phyloP scores from a whole-genome alignment of 257 asterid species.

The Schizonepeta tenuifolia region DNA sequence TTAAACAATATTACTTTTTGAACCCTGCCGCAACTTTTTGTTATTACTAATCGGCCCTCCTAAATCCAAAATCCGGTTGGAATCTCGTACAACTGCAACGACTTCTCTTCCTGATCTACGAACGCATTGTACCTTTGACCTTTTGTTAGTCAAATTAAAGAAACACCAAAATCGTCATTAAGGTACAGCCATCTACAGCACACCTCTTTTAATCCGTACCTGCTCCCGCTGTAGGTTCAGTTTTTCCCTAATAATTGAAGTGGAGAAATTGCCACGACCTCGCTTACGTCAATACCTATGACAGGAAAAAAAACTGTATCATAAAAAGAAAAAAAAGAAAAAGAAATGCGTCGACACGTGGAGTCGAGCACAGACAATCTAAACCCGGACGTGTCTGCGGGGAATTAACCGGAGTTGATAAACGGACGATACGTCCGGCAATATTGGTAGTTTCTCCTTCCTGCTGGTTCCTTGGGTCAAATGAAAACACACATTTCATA shows the following conservation, averaged over 20 bases:
- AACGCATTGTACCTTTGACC: constrained; percentile 22
- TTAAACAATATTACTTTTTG: background rate
- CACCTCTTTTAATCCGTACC: background rate
- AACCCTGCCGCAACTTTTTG: background rate
- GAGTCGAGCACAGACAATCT: constrained; percentile 43
- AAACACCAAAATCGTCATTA: background rate
- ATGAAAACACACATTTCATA: constrained; percentile 37
- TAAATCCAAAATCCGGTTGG: background rate
- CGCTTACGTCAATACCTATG: constrained; percentile 32
- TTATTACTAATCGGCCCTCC: background rate
- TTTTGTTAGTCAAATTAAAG: background rate
- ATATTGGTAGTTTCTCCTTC: constrained; percentile 42
- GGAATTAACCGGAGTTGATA: constrained; percentile 52
- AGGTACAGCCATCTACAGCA: constrained; percentile 37
- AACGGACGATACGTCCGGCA: constrained; percentile 63
- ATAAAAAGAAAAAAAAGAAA: background rate
- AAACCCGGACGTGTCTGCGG: constrained; percentile 55
- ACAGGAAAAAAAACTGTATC: constrained; percentile 10
- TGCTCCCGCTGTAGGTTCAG: background rate
- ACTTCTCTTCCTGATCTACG: background rate
- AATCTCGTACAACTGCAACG: background rate
- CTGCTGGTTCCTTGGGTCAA: constrained; percentile 51
- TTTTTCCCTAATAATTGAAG: background rate
- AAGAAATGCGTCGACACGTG: constrained; percentile 34
- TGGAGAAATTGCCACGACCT: constrained; percentile 33